A percentile compares a stretch with the other conserved stretches of the same genome.
Conservation (phyloP, 1,139 yeast genomes). For the Zygosaccharomyces pseudobailii region DNA sequence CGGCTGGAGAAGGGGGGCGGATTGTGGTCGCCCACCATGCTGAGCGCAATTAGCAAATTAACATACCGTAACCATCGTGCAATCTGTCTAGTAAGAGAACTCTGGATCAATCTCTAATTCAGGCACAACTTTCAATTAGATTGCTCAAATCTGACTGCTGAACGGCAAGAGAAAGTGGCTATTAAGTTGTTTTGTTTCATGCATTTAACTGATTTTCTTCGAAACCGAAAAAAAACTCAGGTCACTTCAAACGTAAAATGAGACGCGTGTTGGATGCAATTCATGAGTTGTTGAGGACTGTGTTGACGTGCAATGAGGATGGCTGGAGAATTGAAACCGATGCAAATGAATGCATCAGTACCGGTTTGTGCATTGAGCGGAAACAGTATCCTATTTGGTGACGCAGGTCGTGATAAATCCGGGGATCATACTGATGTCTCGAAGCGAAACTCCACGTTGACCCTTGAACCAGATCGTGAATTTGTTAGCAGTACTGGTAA, state of each 20-base stretch:
- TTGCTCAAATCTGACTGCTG: neutral
- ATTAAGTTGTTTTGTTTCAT: neutral
- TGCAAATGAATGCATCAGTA: neutral
- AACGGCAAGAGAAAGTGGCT: neutral
- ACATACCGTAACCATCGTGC: neutral
- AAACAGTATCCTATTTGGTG: slow-evolving; percentile 7
- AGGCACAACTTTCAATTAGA: neutral
- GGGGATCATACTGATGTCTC: neutral
- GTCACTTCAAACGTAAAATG: neutral
- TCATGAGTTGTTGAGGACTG: neutral
- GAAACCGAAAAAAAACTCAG: neutral
- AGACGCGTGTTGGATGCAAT: neutral
- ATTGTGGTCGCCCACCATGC: neutral
- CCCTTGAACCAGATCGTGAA: neutral
- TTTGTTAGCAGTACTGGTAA: slow-evolving; percentile 24
- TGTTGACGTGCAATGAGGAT: neutral
- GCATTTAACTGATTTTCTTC: neutral
- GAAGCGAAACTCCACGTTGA: neutral
- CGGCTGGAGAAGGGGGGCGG: neutral
- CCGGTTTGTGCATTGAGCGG: slow-evolving; percentile 1
- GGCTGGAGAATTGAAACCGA: no score
- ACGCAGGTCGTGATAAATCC: neutral
- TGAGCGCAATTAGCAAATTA: neutral
- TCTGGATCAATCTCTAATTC: neutral
- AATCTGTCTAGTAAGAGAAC: neutral